phyloP scores from a whole-genome alignment of 2,329 filamentous ascomycete species.

The Arthrobotrys sphaeroides region DNA sequence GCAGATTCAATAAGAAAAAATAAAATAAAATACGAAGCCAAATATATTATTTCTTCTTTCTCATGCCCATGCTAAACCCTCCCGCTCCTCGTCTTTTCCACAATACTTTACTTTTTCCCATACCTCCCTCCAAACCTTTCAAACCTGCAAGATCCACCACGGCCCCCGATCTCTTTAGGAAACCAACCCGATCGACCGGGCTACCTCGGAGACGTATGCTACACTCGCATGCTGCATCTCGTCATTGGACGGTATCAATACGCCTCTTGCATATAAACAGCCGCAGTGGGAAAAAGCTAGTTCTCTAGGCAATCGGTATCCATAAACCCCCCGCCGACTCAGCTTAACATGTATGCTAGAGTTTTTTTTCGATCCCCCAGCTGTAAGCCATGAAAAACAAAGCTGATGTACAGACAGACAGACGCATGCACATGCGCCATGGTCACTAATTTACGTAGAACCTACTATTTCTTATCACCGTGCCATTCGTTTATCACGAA shows the following conservation, averaged over 20 bases:
- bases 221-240: conserved; percentile 5
- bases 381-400: background rate
- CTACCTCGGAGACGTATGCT: too few relatives aligned
- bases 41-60: background rate
- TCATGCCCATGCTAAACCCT: background rate
- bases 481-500: background rate
- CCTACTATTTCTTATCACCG: conserved; percentile 23
- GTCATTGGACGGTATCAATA: conserved; percentile 10
- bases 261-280: background rate
- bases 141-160: background rate
- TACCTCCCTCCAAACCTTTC: background rate
- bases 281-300: too few relatives aligned
- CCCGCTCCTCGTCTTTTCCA: background rate
- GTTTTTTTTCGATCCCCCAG: too few relatives aligned
- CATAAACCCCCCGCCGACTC: background rate
- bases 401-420: too few relatives aligned
- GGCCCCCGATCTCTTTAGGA: conserved; percentile 6
- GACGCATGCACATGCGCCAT: background rate
- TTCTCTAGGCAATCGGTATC: too few relatives aligned
- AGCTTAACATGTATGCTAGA: conserved; percentile 35
- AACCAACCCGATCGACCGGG: conserved; percentile 15
- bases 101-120: background rate
- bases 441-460: background rate
- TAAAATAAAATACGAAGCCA: background rate
- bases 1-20: conserved; percentile 5